phyloP scores from a whole-genome alignment of 192 early-diverging fungal species.

The Coemansia sp. region DNA sequence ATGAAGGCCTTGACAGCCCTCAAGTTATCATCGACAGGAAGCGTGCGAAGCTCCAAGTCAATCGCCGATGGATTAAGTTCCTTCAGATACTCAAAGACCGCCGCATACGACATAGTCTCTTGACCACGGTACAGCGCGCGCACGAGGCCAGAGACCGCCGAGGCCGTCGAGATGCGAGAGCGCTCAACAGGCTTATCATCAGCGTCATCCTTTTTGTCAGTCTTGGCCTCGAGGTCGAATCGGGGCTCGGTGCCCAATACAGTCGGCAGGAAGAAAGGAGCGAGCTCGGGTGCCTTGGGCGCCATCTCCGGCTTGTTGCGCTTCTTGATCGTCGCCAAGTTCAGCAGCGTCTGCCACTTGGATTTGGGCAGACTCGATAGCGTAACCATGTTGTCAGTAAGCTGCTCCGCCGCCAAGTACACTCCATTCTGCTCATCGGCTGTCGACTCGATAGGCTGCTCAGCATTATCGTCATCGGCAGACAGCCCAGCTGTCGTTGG shows the following conservation, averaged over 20 bases:
- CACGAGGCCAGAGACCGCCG: conserved; percentile 63
- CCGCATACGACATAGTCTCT: conserved; percentile 36
- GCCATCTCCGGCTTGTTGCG: conserved; percentile 88
- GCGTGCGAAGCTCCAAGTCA: conserved; percentile 81
- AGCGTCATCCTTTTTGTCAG: conserved; percentile 33
- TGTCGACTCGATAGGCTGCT: not conserved
- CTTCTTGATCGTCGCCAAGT: conserved; percentile 87
- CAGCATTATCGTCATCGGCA: conserved; percentile 55
- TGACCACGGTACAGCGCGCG: conserved; percentile 43
- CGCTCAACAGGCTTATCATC: conserved; percentile 52
- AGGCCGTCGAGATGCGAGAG: conserved; percentile 54
- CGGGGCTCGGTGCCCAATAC: conserved; percentile 68
- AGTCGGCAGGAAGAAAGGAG: conserved; percentile 93
- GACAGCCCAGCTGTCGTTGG: conserved; percentile 58
- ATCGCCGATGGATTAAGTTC: conserved; percentile 77
- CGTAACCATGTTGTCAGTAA: conserved; percentile 83
- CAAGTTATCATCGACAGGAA: conserved; percentile 67
- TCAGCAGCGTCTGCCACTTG: conserved; percentile 90
- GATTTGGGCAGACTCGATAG: conserved; percentile 78
- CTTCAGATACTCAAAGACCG: conserved; percentile 71
- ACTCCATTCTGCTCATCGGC: conserved; percentile 13
- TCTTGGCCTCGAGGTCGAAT: conserved; percentile 55
- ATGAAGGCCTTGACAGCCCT: conserved; percentile 66
- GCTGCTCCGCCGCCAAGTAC: conserved; percentile 55
- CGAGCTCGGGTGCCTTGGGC: conserved; percentile 85